Conservation (phyloP, 768 basidiomycete species). For the Leccinum variicolor region DNA sequence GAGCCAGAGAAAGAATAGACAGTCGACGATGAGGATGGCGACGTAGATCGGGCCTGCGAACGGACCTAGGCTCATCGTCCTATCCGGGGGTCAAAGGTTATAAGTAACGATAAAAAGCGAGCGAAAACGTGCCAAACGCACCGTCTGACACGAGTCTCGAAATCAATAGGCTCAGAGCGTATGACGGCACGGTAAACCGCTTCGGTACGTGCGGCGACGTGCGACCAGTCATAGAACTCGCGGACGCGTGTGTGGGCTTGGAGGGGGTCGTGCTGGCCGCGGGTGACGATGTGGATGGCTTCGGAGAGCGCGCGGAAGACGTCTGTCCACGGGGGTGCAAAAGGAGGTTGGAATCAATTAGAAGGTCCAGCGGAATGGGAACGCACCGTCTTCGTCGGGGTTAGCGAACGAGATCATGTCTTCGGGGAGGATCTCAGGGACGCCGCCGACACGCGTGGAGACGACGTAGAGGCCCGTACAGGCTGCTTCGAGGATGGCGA, state of each 20-base stretch:
- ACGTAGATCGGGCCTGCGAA: constrained; percentile 87
- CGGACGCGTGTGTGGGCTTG: constrained; percentile 74
- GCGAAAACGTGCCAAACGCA: constrained; percentile 29
- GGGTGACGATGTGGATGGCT: constrained; percentile 67
- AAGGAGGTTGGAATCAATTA: not conserved
- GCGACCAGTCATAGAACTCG: constrained; percentile 84
- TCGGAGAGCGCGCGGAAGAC: constrained; percentile 79
- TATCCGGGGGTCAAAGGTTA: constrained; percentile 21
- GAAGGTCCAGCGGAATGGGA: not conserved
- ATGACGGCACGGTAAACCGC: constrained; percentile 74
- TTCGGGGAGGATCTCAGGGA: constrained; percentile 89
- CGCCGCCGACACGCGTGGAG: constrained; percentile 90
- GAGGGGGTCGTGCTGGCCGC: constrained; percentile 70
- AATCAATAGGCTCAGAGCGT: constrained; percentile 54
- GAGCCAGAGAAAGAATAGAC: constrained; percentile 79
- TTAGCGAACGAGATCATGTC: constrained; percentile 96
- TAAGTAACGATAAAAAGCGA: not conserved
- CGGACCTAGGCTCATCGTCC: constrained; percentile 73
- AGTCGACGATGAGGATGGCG: constrained; percentile 84
- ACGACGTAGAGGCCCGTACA: constrained; percentile 94
- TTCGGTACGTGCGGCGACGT: constrained; percentile 80
- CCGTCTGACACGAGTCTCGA: constrained; percentile 80
- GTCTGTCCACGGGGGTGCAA: constrained; percentile 50
- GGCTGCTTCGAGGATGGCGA: constrained; percentile 96
- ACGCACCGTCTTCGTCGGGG: constrained; percentile 89